phyloP scores from a whole-genome alignment of 441 rosid genomes.

The Pelargonium fulgidum region DNA sequence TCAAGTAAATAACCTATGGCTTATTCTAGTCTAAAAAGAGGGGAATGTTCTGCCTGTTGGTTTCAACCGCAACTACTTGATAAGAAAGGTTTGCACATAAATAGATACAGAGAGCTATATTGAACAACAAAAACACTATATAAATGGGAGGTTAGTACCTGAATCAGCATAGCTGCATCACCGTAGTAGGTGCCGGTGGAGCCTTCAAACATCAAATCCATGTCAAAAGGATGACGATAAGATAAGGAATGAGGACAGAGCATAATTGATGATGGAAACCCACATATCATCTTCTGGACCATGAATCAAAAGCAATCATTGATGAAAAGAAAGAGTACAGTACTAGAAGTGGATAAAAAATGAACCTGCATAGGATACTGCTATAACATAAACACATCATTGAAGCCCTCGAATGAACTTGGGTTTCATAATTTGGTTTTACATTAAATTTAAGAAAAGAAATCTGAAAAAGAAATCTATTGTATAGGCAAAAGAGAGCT shows the following conservation, averaged over 20 bases:
- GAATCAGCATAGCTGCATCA: background rate
- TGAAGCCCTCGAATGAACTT: background rate
- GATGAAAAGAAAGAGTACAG: slow-evolving; percentile 9
- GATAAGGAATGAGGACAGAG: slow-evolving; percentile 13
- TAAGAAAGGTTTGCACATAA: background rate
- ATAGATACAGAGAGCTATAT: background rate
- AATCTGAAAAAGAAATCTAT: no score
- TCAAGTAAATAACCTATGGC: background rate
- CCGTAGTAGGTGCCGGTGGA: slow-evolving; percentile 17
- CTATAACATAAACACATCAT: background rate
- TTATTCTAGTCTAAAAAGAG: background rate
- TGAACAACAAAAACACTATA: background rate
- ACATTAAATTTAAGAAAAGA: no score
- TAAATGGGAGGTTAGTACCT: background rate
- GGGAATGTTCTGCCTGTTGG: background rate
- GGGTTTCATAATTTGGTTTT: no score
- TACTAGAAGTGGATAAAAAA: slow-evolving; percentile 1
- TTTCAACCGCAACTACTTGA: background rate
- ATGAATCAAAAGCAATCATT: slow-evolving; percentile 10
- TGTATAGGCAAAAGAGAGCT: background rate
- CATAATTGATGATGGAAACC: slow-evolving; percentile 14
- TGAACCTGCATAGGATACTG: slow-evolving; percentile 10
- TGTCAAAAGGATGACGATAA: slow-evolving; percentile 13
- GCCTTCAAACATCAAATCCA: slow-evolving; percentile 4
- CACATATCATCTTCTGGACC: slow-evolving; percentile 9